Evolutionary conservation across 2,329 filamentous ascomycete species (phyloP), one percentile per base, ranked within the genome.

Genomic region (Aspergillus tubingensis): DNA sequence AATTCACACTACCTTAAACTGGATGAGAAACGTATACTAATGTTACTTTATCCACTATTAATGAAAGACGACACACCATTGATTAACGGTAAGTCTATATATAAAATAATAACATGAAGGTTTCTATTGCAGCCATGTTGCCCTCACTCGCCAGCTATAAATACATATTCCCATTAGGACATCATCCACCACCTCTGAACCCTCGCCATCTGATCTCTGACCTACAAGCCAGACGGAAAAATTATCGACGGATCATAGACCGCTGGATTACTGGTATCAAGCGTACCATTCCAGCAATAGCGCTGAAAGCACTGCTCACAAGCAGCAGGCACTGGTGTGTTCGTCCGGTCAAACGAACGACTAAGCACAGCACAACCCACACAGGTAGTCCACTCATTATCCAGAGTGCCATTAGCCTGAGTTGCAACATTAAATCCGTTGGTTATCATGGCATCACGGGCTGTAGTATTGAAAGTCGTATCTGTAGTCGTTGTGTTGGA

Each of bases 221-320:
- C 2, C 25, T 30, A 36, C 32, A 36, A 36, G 0, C 11, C 32
- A 6, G 32, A 36, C 11, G 32, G 32, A 2, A 36, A 36, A 15
- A 36, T 36, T 2, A 36, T 6, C 21, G 51, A 21, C 6, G 57
- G 57, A 8, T 51, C 23, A 17, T 59, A 59, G 1, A 5, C 32
- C 3, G 11, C n/a, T 3, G 57, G 51, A 8, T 21, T 39, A 15
- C 23, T 19, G 32, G 69, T 74, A 43, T 82, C 76, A 3, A 78
- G 57, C 1, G 85, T 90, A 21, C 93, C 93, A 74, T 96, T 86
- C 92, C 93, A 97, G 83, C 93, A 97, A 79, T 96, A 96, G 25
- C 80, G 76, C 17, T 80, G 65, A 75, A 96, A 96, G 79, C 93
- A 97, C 57, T 81, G 67, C 43, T 76, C 79, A 79, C 93, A 97